phyloP scores from a whole-genome alignment of 2,329 filamentous ascomycete species.

The Ascochyta viciae-villosae region DNA sequence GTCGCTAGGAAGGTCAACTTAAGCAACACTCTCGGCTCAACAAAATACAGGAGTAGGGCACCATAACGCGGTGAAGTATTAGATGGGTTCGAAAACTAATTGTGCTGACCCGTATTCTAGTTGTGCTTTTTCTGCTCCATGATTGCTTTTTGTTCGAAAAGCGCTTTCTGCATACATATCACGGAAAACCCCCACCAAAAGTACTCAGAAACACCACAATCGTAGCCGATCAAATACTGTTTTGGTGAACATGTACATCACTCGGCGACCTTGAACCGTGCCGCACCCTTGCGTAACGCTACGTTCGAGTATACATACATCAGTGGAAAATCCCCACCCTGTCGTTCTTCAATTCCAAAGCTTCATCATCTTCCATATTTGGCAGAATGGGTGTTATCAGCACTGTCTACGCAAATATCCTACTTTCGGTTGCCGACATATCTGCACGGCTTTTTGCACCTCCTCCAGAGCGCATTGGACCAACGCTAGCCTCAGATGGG shows the following conservation, averaged over 20 bases:
- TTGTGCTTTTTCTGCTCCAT: neutral
- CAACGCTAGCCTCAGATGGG: neutral
- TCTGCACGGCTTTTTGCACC: slow-evolving; percentile 11
- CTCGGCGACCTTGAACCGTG: slow-evolving; percentile 6
- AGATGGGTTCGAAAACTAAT: neutral
- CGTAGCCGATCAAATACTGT: neutral
- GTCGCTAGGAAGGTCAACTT: neutral
- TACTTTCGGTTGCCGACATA: slow-evolving; percentile 9
- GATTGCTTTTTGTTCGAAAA: neutral
- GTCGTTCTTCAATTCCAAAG: neutral
- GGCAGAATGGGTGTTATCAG: slow-evolving; percentile 4
- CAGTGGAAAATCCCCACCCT: neutral
- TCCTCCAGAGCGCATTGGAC: neutral
- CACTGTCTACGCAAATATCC: slow-evolving; percentile 4
- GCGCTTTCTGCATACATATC: neutral
- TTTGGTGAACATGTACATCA: neutral
- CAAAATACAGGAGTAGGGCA: neutral
- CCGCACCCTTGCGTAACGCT: slow-evolving; percentile 14
- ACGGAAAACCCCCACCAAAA: neutral
- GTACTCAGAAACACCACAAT: neutral
- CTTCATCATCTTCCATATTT: neutral
- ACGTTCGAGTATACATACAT: neutral
- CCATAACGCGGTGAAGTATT: neutral
- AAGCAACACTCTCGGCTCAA: neutral
- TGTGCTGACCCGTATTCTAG: neutral